Evolutionary conservation across 495 filamentous ascomycete species (phyloP).

Genomic region (Xylaria palmicola): DNA sequence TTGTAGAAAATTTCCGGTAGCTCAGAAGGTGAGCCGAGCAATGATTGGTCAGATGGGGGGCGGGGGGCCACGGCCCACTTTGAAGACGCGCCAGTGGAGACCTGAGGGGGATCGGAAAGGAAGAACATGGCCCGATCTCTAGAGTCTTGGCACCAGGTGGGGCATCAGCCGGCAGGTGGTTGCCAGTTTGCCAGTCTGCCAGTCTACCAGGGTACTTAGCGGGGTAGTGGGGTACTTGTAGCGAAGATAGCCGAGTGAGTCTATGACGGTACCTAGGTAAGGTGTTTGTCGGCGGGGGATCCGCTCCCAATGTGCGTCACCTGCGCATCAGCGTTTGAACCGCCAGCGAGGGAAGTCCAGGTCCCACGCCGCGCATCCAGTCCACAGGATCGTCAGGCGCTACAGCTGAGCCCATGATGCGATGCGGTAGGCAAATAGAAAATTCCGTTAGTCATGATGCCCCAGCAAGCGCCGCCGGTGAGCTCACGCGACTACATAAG

Average conservation of each 20-base stretch:
- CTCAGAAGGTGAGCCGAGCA: not conserved
- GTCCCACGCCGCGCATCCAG: not conserved
- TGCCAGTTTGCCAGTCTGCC: not conserved
- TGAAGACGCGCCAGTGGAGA: no score
- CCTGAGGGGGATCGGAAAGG: constrained; percentile 14
- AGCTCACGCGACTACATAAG: not conserved
- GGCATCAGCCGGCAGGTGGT: not conserved
- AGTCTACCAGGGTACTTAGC: not conserved
- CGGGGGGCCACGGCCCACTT: no score
- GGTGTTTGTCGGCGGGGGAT: no score
- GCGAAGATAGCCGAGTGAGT: not conserved
- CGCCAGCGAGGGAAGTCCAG: not conserved
- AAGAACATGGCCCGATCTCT: not conserved
- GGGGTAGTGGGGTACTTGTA: not conserved
- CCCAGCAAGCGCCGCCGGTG: not conserved
- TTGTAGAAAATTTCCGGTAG: constrained; percentile 23
- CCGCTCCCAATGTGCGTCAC: constrained; percentile 6
- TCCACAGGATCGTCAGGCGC: not conserved
- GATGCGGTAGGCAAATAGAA: no score
- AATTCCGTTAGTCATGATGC: constrained; percentile 10
- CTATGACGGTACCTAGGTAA: no score
- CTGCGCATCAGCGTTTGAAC: constrained; percentile 1
- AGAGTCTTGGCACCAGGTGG: not conserved
- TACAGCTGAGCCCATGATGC: not conserved
- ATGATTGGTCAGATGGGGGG: not conserved